Evolutionary conservation across 2,329 filamentous ascomycete genomes (phyloP), one percentile per base, ranked within the genome.

Genomic region (Cyanodermella asteris): DNA sequence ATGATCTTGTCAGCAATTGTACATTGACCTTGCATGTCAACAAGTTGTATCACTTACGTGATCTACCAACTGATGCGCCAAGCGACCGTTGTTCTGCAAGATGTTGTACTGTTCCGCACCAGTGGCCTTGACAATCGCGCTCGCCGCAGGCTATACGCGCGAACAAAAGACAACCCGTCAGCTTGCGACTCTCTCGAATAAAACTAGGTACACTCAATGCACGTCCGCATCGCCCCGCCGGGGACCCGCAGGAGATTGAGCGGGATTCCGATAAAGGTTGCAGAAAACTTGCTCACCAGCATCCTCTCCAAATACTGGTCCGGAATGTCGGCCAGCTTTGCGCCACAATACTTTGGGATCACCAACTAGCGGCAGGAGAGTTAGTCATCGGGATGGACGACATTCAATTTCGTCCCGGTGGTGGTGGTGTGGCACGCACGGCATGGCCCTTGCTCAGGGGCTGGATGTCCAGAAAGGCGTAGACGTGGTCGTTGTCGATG

Each of bases 401-500:
- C 19, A 11, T 17, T 20, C 11, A 26, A 15, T 16, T 17, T 12
- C 6, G 13, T 23, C 24, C 16, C 6, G 19, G 16, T 16, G 13
- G 6, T 9, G 15, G 14, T 20, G 9, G 12, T 14, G 23, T 24
- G 23, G 34, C n/a, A 50, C 69, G 41, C 60, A 93, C 84, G 36
- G 82, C 77, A 44, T 97, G 87, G 28, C 87, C 87, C 43, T 65
- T 65, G 49, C 72, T 80, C 13, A 94, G 56, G 4, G 87, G 87
- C 36, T 80, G 72, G 52, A 97, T 93, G 49, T 97, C 87, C 36
- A 97, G 73, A 50, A 97, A 97, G 7, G 87, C 87, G 33, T 91
- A 61, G 22, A 84, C 77, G 56, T 84, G 91, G 18, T 91, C 76
- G 40, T 67, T 87, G 55, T 97, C 87, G 46, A 78, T 82, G 52